Percentiles rank a stretch among this genome's conserved stretches.
These are phyloP conservation scores for Trichophyton rubrum DNA, from an alignment of 2,329 filamentous ascomycete species.

Conservation along the genomic window DNA sequence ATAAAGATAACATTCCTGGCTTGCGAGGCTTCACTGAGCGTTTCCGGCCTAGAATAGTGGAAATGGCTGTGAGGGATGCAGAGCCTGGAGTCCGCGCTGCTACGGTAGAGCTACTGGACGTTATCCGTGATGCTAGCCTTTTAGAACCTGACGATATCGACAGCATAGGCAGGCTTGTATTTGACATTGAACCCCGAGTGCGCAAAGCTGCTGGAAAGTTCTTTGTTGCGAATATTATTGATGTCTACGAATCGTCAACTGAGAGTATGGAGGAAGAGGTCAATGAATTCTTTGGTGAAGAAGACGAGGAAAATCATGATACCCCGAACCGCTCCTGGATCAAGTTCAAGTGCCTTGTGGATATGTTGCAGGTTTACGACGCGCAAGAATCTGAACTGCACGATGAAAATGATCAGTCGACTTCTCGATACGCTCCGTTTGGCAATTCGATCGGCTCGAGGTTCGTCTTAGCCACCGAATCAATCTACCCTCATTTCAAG, in stretches of 20 bases:
- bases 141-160: slow-evolving; percentile 89
- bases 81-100: slow-evolving; percentile 69
- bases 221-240: slow-evolving; percentile 76
- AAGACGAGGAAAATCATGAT: slow-evolving; percentile 58
- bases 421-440: slow-evolving; percentile 37
- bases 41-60: slow-evolving; percentile 74
- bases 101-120: slow-evolving; percentile 69
- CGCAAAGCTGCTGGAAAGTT: slow-evolving; percentile 83
- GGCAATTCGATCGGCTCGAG: slow-evolving; percentile 61
- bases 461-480: slow-evolving; percentile 74
- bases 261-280: slow-evolving; percentile 75
- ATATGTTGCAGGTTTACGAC: slow-evolving; percentile 73
- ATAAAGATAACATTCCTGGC: slow-evolving; percentile 60
- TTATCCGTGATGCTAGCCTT: slow-evolving; percentile 69
- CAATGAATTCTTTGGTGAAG: slow-evolving; percentile 59
- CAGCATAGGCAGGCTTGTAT: slow-evolving; percentile 71
- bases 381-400: slow-evolving; percentile 39
- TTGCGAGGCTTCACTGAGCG: slow-evolving; percentile 87
- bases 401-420: slow-evolving; percentile 15
- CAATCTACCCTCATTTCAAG: slow-evolving; percentile 66
- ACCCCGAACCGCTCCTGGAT: slow-evolving; percentile 74
- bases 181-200: slow-evolving; percentile 71
- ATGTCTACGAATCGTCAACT: slow-evolving; percentile 63
- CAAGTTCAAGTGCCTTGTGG: slow-evolving; percentile 78
- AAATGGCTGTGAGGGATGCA: slow-evolving; percentile 79